Evolutionary conservation across 2,329 filamentous ascomycete species (phyloP), one percentile per base, ranked within the genome.

Genomic region (Pseudogymnoascus sp.): DNA sequence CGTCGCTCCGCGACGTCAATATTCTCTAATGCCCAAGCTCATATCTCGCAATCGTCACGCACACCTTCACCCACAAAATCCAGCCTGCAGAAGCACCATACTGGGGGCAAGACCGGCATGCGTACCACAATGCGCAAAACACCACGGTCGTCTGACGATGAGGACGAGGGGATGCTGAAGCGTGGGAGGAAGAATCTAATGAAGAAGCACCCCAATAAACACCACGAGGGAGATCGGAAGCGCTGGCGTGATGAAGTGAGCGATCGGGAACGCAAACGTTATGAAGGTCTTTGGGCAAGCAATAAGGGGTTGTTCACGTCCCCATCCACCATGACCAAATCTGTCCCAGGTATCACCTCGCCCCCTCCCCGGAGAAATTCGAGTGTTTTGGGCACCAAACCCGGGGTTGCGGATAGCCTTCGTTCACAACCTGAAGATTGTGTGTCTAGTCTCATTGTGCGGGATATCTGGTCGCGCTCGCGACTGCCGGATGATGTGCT

Each of bases 231-330:
- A 0, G 82, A 87, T 3, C 82, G 89, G 15, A 87, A 85, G 69
- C 83, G 88, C 5, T 94, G 90, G 90, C 82, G 88, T 42, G 89
- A 92, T 67, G 80, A 85, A 64, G 83, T 94, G 42, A 89, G 87
- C 0, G 81, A 84, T 58, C 78, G 84, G 4, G 89, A 94, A 70
- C 79, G 88, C n/a, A 89, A 88, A 69, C 81, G 90, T 1, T 94
- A 94, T 72, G 90, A 93, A 72, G 90, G 88, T 2, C 82, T 94
- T 1, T 94, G 89, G 89, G 90, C 90, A 1, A 90, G 88, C 42
- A 94, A 94, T 69, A 84, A 85, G 58, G 89, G 89, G 0, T 63
- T 85, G 0, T 61, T 58, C 37, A 61, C 39, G 31, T 31, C 15
- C 25, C 25, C 39, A 31, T 67, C 73, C 55, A 69, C 73, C 27